These are phyloP conservation scores for Aspergillus nanangensis DNA, from an alignment of 495 filamentous ascomycete species.

Conservation along the genomic window DNA sequence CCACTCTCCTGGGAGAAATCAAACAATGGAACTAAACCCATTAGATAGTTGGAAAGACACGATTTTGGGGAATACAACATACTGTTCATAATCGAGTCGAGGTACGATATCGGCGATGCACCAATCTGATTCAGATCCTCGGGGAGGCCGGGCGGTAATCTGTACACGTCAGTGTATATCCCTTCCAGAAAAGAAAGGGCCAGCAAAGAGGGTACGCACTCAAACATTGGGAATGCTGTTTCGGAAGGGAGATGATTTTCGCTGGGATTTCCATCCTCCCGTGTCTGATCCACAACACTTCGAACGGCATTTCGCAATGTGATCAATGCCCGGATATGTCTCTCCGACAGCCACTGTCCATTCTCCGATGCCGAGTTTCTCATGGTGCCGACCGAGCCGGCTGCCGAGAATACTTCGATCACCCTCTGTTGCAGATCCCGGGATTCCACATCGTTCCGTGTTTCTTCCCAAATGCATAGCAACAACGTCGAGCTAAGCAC, in stretches of 20 bases:
- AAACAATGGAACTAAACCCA: conserved; percentile 21
- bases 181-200: not conserved
- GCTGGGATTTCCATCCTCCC: conserved; percentile 4
- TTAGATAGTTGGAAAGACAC: not conserved
- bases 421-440: conserved; percentile 27
- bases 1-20: conserved; percentile 21
- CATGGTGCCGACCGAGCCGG: conserved; percentile 9
- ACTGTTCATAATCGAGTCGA: conserved; percentile 39
- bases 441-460: conserved; percentile 29
- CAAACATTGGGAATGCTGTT: conserved; percentile 1
- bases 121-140: conserved; percentile 4
- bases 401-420: conserved; percentile 29
- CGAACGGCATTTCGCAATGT: conserved; percentile 20
- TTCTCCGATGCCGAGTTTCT: conserved; percentile 15
- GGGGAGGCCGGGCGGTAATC: conserved; percentile 1
- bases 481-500: conserved; percentile 33
- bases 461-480: conserved; percentile 37
- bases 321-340: conserved; percentile 31
- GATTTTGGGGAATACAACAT: too few species aligned
- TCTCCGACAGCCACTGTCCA: conserved; percentile 28
- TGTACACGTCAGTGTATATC: not conserved
- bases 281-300: conserved; percentile 15
- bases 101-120: conserved; percentile 26
- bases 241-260: not conserved
- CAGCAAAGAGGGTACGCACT: not conserved